Conservation (phyloP, 1,284 basidiomycete genomes). For the Apiotrichum laibachii region DNA sequence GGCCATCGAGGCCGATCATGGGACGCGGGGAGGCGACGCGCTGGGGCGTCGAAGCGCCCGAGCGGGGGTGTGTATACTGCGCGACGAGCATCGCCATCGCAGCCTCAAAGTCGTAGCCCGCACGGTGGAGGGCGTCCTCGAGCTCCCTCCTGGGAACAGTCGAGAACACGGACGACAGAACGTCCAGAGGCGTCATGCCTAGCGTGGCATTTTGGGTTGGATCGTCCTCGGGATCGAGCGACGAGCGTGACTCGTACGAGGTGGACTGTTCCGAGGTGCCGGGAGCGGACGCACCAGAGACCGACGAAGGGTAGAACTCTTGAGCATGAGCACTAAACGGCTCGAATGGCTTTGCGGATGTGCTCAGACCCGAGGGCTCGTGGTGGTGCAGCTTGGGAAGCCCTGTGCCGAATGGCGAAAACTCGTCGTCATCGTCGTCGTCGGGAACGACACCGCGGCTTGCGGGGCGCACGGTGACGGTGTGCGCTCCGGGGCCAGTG, state of each 20-base stretch:
- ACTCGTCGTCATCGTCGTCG: slow-evolving; percentile 57
- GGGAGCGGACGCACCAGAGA: not conserved
- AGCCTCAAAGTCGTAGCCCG: slow-evolving; percentile 90
- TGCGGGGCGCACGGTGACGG: slow-evolving; percentile 16
- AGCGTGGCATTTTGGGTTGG: slow-evolving; percentile 51
- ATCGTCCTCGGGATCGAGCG: slow-evolving; percentile 48
- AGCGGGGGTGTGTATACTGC: slow-evolving; percentile 52
- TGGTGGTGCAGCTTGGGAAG: slow-evolving; percentile 36
- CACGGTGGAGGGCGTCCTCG: slow-evolving; percentile 82
- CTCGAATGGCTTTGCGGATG: slow-evolving; percentile 44
- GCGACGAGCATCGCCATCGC: slow-evolving; percentile 91
- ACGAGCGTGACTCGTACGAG: slow-evolving; percentile 48
- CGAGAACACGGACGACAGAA: slow-evolving; percentile 87
- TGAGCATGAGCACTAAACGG: slow-evolving; percentile 23
- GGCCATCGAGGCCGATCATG: slow-evolving; percentile 31
- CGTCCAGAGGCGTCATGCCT: slow-evolving; percentile 95
- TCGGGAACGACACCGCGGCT: slow-evolving; percentile 41
- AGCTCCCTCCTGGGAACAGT: slow-evolving; percentile 83
- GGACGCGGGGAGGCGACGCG: slow-evolving; percentile 39
- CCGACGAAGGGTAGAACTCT: slow-evolving; percentile 5
- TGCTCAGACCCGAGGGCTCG: slow-evolving; percentile 27
- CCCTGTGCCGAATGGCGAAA: slow-evolving; percentile 55
- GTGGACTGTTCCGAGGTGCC: slow-evolving; percentile 9
- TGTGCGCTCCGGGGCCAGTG: slow-evolving; percentile 18
- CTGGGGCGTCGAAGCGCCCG: slow-evolving; percentile 46